A percentile compares a stretch with the other conserved stretches of the same genome.
These are phyloP conservation scores for Penicillium sp. DNA, from an alignment of 2,329 filamentous ascomycete genomes.

Conservation along the genomic window DNA sequence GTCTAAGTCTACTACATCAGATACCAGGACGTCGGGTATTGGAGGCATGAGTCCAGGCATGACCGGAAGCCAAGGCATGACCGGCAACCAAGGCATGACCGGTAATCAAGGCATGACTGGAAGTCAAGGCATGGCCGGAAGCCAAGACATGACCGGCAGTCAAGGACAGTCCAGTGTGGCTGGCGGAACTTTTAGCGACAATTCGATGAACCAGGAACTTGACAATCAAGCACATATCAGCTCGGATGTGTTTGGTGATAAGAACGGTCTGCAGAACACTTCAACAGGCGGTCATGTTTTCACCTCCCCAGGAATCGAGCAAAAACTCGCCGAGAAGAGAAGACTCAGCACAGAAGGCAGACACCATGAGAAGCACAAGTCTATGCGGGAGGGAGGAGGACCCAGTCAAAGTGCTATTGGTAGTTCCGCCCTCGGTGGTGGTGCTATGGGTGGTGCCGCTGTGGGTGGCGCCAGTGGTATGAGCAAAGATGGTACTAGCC, in stretches of 20 bases:
- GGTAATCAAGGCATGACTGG: too few species aligned
- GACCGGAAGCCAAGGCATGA: neutral
- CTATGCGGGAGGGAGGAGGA: slow-evolving; percentile 1
- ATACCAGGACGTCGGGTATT: neutral
- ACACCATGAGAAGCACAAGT: neutral
- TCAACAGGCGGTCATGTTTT: neutral
- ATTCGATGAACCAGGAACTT: slow-evolving; percentile 12
- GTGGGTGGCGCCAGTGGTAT: slow-evolving; percentile 3
- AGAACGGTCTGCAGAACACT: neutral
- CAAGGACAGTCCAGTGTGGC: neutral
- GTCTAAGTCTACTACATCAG: too few species aligned
- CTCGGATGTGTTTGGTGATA: slow-evolving; percentile 14
- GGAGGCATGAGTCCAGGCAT: neutral
- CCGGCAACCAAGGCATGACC: too few species aligned
- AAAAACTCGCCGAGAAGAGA: neutral
- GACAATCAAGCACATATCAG: slow-evolving; percentile 11
- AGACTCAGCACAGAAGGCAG: neutral
- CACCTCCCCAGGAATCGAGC: neutral
- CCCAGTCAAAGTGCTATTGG: neutral
- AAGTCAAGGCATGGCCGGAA: too few species aligned
- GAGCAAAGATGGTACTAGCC: neutral
- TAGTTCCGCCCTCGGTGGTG: neutral
- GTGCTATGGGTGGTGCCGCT: neutral
- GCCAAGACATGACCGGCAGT: too few species aligned
- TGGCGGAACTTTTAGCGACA: neutral